Percentiles rank a stretch among this genome's conserved stretches.
Evolutionary conservation across 1,284 basidiomycete genomes (phyloP).

Genomic region (Austroboletus niveus): DNA sequence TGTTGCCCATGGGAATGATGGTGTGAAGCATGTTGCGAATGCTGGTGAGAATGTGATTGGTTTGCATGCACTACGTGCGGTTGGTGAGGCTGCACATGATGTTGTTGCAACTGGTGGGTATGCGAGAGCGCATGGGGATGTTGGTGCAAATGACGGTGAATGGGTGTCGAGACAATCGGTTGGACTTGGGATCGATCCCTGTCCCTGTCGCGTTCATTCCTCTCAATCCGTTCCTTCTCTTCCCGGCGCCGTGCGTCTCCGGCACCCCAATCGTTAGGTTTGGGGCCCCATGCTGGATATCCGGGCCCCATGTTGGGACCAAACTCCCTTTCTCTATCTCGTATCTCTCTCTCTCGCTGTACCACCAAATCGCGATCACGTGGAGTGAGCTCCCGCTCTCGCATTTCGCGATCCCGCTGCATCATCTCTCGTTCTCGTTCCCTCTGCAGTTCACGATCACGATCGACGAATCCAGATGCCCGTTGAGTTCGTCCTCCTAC

Average conservation of each 20-base stretch:
- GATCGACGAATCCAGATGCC: slow-evolving; percentile 26
- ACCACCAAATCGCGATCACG: slow-evolving; percentile 23
- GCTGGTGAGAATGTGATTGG: slow-evolving; percentile 28
- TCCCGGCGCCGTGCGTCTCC: slow-evolving; percentile 30
- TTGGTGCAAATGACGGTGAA: slow-evolving; percentile 25
- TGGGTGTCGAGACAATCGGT: slow-evolving; percentile 19
- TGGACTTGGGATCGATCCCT: slow-evolving; percentile 30
- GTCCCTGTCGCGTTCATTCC: slow-evolving; percentile 32
- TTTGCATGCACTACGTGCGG: slow-evolving; percentile 22
- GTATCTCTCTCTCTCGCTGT: slow-evolving; percentile 25
- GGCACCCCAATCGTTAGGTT: slow-evolving; percentile 28
- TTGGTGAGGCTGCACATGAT: slow-evolving; percentile 18
- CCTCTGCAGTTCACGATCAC: slow-evolving; percentile 25
- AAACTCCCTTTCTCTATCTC: slow-evolving; percentile 27
- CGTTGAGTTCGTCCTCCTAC: slow-evolving; percentile 26
- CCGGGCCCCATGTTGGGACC: slow-evolving; percentile 18
- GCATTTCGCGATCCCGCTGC: slow-evolving; percentile 25
- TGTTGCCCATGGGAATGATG: slow-evolving; percentile 25
- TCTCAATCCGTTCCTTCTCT: slow-evolving; percentile 32
- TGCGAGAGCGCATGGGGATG: slow-evolving; percentile 24
- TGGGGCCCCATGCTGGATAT: slow-evolving; percentile 27
- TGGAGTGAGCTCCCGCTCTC: slow-evolving; percentile 20
- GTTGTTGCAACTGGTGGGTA: slow-evolving; percentile 24
- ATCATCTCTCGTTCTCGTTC: slow-evolving; percentile 24
- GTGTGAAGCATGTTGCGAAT: slow-evolving; percentile 31